Evolutionary conservation across 306 rosid genomes (phyloP).

Genomic region (Vigna trinervia): DNA sequence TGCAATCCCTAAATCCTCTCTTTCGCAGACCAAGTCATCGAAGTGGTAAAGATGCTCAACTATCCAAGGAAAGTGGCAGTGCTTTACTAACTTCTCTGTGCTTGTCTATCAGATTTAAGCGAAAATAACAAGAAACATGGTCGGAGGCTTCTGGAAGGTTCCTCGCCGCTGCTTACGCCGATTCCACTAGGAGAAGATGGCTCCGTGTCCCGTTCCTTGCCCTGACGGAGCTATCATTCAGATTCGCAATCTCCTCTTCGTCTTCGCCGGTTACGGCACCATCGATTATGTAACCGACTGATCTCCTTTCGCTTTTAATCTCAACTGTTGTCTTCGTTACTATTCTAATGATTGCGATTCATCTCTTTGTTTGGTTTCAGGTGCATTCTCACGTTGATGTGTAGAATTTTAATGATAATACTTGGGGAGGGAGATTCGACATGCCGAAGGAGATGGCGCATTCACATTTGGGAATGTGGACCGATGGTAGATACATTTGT

Average conservation of each 20-base stretch:
- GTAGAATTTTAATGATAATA: slow-evolving; percentile 71
- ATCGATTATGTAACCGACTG: slow-evolving; percentile 55
- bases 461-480: slow-evolving; percentile 90
- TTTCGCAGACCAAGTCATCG: slow-evolving; percentile 1
- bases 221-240: slow-evolving; percentile 93
- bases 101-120: slow-evolving; percentile 75
- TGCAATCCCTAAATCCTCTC: too few species aligned
- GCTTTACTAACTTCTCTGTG: slow-evolving; percentile 80
- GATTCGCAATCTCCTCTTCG: slow-evolving; percentile 72
- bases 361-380: slow-evolving; percentile 37
- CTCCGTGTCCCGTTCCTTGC: slow-evolving; percentile 83
- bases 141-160: slow-evolving; percentile 56
- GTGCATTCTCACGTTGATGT: slow-evolving; percentile 95
- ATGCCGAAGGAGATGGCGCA: slow-evolving; percentile 99
- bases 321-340: neutral
- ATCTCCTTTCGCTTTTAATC: neutral
- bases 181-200: slow-evolving; percentile 81
- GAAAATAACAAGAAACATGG: slow-evolving; percentile 55
- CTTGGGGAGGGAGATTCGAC: slow-evolving; percentile 78
- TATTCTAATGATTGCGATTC: neutral
- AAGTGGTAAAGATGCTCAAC: slow-evolving; percentile 67
- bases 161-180: slow-evolving; percentile 80
- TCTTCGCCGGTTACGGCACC: slow-evolving; percentile 88
- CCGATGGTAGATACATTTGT: slow-evolving; percentile 87
- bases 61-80: slow-evolving; percentile 81